Percentiles rank a stretch among this genome's conserved stretches.
Evolutionary conservation across 2,329 filamentous ascomycete species (phyloP).

Genomic region (Dothiorella sarmentorum): DNA sequence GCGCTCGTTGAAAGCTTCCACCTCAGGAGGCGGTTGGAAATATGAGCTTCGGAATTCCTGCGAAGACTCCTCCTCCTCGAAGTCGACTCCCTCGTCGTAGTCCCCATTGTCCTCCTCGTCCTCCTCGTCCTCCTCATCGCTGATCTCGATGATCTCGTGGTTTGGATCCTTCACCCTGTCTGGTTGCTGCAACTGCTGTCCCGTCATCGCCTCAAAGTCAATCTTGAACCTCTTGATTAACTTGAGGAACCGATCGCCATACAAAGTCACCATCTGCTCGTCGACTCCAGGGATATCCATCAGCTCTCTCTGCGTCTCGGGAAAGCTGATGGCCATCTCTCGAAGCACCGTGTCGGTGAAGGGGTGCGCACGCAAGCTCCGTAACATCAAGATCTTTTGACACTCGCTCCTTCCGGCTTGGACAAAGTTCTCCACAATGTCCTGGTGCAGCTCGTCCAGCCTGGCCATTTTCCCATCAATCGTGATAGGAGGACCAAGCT

Average conservation of each 20-base stretch:
- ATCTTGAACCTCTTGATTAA: slow-evolving; percentile 51
- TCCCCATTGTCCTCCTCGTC: slow-evolving; percentile 5
- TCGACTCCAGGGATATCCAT: slow-evolving; percentile 61
- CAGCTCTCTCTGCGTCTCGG: slow-evolving; percentile 61
- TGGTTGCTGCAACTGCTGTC: slow-evolving; percentile 27
- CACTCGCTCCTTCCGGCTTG: slow-evolving; percentile 58
- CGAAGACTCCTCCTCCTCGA: neutral
- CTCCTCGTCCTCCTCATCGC: slow-evolving; percentile 33
- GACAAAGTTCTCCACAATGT: slow-evolving; percentile 64
- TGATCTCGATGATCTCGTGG: slow-evolving; percentile 33
- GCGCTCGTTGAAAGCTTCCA: slow-evolving; percentile 17
- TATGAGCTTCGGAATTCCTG: slow-evolving; percentile 10
- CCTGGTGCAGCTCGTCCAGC: slow-evolving; percentile 59
- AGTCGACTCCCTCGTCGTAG: slow-evolving; percentile 6
- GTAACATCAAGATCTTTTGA: slow-evolving; percentile 59
- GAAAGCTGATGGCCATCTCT: slow-evolving; percentile 70
- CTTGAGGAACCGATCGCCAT: slow-evolving; percentile 60
- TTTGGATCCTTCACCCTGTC: slow-evolving; percentile 42
- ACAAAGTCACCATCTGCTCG: slow-evolving; percentile 57
- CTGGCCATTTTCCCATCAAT: slow-evolving; percentile 52
- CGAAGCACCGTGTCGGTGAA: slow-evolving; percentile 69
- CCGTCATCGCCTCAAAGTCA: slow-evolving; percentile 32
- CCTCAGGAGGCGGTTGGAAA: slow-evolving; percentile 5
- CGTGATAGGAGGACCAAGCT: slow-evolving; percentile 58
- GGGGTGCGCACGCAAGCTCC: slow-evolving; percentile 53